These are phyloP conservation scores for Claviceps sp. DNA, from an alignment of 2,329 filamentous ascomycete species.

Conservation along the genomic window DNA sequence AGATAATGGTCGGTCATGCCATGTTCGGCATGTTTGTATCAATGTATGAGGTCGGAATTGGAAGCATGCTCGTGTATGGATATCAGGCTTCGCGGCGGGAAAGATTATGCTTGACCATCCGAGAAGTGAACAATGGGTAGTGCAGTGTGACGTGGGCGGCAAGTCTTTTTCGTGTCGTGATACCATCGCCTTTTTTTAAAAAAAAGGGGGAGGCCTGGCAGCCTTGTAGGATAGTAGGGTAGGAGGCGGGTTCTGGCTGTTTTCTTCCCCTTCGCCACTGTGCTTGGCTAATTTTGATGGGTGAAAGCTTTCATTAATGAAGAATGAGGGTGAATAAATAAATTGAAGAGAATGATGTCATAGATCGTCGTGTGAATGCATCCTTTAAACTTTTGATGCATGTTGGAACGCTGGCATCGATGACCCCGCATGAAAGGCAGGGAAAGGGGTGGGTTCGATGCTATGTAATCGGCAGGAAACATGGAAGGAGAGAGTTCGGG, in stretches of 20 bases:
- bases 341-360: neutral
- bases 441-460: no score
- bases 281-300: neutral
- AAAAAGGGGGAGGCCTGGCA: neutral
- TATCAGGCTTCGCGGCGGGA: no score
- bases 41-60: neutral
- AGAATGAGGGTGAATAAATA: neutral
- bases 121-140: neutral
- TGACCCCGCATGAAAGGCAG: no score
- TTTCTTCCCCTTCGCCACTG: no score
- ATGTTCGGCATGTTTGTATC: neutral
- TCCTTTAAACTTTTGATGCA: neutral
- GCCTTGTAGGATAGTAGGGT: no score
- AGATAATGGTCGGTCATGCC: neutral
- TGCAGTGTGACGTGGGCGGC: conserved; percentile 1
- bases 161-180: neutral
- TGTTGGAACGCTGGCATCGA: neutral
- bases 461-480: no score
- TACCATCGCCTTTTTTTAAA: neutral
- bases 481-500: no score
- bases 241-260: no score
- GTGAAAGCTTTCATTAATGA: neutral
- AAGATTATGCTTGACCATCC: conserved; percentile 2
- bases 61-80: neutral
- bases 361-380: neutral